Percentiles rank a stretch among this genome's conserved stretches.
phyloP scores from a whole-genome alignment of 768 basidiomycete species.

The Trametes cinnabarina region DNA sequence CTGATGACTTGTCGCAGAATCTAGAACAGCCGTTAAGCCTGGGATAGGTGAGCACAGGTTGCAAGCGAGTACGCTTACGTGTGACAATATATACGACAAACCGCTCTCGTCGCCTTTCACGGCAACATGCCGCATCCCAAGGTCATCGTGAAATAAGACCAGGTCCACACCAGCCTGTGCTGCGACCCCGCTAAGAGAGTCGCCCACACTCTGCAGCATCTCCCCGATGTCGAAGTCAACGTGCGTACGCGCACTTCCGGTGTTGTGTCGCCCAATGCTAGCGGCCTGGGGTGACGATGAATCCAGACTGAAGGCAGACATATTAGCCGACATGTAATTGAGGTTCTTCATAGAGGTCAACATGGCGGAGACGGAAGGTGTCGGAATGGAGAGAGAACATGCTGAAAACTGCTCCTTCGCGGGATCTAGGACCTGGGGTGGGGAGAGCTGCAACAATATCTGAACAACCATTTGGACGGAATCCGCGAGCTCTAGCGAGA shows the following conservation, averaged over 20 bases:
- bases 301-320: conserved; percentile 47
- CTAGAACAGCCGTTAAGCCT: conserved; percentile 40
- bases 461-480: conserved; percentile 88
- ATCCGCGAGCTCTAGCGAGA: conserved; percentile 88
- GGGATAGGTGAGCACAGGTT: not conserved
- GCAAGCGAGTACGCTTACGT: conserved; percentile 55
- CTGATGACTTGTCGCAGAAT: conserved; percentile 79
- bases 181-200: conserved; percentile 80
- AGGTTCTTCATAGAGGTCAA: conserved; percentile 91
- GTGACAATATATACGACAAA: conserved; percentile 74
- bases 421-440: conserved; percentile 87
- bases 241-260: conserved; percentile 10
- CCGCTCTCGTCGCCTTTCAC: conserved; percentile 86
- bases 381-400: conserved; percentile 83
- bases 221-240: conserved; percentile 89
- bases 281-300: conserved; percentile 10
- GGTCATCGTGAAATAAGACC: conserved; percentile 87
- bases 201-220: conserved; percentile 83
- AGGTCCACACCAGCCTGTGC: conserved; percentile 85
- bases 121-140: conserved; percentile 81
- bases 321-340: conserved; percentile 90
- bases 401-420: conserved; percentile 92
- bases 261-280: not conserved
- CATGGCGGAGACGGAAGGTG: conserved; percentile 83
- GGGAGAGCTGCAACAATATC: conserved; percentile 86